Conservation (phyloP, 768 basidiomycete genomes). For the Solioccasus polychromus region DNA sequence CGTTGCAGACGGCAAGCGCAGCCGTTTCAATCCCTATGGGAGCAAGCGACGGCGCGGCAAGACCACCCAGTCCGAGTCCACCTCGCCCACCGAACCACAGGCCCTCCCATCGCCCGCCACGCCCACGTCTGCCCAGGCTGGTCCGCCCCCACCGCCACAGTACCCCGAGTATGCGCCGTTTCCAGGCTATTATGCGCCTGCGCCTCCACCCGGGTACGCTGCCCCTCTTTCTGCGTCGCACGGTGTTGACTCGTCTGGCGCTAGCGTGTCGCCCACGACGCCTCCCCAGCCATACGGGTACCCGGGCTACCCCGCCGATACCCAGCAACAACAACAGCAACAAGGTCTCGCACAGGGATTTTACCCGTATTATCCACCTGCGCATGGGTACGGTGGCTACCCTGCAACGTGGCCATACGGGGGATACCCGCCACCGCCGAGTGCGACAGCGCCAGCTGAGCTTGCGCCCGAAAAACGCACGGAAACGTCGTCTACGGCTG, state of each 20-base stretch:
- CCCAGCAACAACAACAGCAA: too few relatives aligned
- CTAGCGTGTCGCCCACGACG: conserved; percentile 22
- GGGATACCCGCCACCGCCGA: conserved; percentile 30
- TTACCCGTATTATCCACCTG: conserved; percentile 34
- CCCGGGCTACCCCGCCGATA: conserved; percentile 25
- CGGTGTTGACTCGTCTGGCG: conserved; percentile 15
- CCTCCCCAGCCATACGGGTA: conserved; percentile 24
- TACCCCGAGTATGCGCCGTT: too few relatives aligned
- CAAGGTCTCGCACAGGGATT: conserved; percentile 23
- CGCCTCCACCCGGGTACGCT: conserved; percentile 27
- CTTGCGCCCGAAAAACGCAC: too few relatives aligned
- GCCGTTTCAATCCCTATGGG: conserved; percentile 45
- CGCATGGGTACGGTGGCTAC: conserved; percentile 35
- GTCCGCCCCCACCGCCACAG: conserved; percentile 21
- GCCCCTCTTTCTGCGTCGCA: too few relatives aligned
- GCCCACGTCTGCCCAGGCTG: conserved; percentile 26
- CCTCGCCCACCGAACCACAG: conserved; percentile 31
- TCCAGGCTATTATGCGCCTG: conserved; percentile 35
- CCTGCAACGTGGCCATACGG: conserved; percentile 29
- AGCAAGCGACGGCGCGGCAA: conserved; percentile 42
- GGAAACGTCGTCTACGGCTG: too few relatives aligned
- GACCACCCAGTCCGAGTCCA: conserved; percentile 23
- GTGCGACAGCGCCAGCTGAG: conserved; percentile 8
- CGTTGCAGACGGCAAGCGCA: conserved; percentile 42
- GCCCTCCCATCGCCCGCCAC: conserved; percentile 29